Evolutionary conservation across 805 yeast species (phyloP).

Genomic region (Wickerhamomyces alni): DNA sequence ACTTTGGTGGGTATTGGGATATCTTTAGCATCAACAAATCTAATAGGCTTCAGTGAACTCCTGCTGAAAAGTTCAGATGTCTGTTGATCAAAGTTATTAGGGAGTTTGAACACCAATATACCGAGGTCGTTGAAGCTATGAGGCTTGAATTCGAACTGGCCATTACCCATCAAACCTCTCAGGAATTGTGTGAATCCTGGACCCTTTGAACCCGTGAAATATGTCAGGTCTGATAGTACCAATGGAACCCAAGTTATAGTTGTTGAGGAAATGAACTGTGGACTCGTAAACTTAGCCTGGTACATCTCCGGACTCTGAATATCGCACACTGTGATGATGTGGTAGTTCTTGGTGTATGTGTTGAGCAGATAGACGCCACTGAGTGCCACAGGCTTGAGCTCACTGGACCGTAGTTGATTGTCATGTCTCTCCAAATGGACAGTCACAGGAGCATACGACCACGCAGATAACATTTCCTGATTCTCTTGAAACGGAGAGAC

Average conservation of each 20-base stretch:
- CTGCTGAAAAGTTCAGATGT: conserved; percentile 5
- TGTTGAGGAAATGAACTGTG: conserved; percentile 9
- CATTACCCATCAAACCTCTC: conserved; percentile 4
- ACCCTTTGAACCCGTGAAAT: not conserved
- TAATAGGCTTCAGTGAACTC: conserved; percentile 7
- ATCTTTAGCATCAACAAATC: conserved; percentile 4
- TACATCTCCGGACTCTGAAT: conserved; percentile 11
- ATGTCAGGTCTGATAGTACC: conserved; percentile 3
- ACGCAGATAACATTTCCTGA: conserved; percentile 5
- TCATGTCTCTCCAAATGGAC: conserved; percentile 14
- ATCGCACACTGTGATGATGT: conserved; percentile 14
- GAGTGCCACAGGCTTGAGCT: conserved; percentile 8
- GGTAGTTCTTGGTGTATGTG: conserved; percentile 7
- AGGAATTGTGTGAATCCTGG: conserved; percentile 3
- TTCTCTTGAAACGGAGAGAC: too few relatives aligned
- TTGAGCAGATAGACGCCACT: conserved; percentile 20
- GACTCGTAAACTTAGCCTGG: conserved; percentile 11
- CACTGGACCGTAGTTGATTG: not conserved
- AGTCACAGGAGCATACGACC: conserved; percentile 22
- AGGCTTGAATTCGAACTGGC: conserved; percentile 18
- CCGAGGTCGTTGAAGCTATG: conserved; percentile 6
- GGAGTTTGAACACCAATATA: conserved; percentile 14
- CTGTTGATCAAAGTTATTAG: not conserved
- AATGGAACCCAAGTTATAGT: conserved; percentile 15
- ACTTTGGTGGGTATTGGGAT: conserved; percentile 15